Evolutionary conservation across 106 monocot species (phyloP).

Genomic region (Iris macrosiphon): DNA sequence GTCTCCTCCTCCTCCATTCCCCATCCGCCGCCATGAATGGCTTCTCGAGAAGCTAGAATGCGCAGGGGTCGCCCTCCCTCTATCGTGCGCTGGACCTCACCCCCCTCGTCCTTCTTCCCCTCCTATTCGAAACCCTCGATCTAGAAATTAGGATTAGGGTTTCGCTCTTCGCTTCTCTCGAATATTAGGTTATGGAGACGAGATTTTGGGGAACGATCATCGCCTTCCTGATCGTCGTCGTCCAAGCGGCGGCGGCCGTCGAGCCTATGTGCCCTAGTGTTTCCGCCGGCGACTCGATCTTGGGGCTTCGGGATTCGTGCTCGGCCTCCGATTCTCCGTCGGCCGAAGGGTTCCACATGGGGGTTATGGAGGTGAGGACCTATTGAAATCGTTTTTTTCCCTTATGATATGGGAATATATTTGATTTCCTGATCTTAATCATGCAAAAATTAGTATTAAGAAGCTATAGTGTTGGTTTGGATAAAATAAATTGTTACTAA

Average conservation of each 20-base stretch:
- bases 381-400: too few species aligned
- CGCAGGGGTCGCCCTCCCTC: not conserved
- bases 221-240: conserved; percentile 5
- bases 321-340: conserved; percentile 16
- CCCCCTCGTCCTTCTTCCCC: not conserved
- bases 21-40: conserved; percentile 1
- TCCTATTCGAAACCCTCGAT: not conserved
- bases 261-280: conserved; percentile 12
- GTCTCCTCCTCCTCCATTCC: too few species aligned
- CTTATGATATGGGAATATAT: too few species aligned
- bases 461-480: too few species aligned
- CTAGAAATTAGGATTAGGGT: conserved; percentile 9
- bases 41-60: not conserved
- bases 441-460: too few species aligned
- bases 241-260: not conserved
- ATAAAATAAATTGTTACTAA: too few species aligned
- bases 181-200: conserved; percentile 5
- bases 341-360: conserved; percentile 1
- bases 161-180: not conserved
- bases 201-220: conserved; percentile 6
- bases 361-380: conserved; percentile 20
- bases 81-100: conserved; percentile 5
- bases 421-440: too few species aligned
- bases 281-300: conserved; percentile 16
- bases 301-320: conserved; percentile 14